Percentiles rank a stretch among this genome's conserved stretches.
Evolutionary conservation across 108 stramenopile genomes (phyloP).

Genomic region (Cyclotella atomus): DNA sequence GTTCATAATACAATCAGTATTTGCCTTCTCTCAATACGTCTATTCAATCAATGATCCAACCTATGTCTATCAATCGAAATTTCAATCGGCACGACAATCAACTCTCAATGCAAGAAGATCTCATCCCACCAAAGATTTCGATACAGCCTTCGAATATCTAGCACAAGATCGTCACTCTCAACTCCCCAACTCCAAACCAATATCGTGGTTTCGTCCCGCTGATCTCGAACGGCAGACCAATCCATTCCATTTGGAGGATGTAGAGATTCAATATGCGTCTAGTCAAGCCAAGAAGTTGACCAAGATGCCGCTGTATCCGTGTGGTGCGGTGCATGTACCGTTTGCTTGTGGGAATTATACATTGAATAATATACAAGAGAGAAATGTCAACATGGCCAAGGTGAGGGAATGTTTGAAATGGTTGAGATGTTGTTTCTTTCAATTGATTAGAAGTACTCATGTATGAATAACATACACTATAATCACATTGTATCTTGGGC

Average conservation of each 20-base stretch:
- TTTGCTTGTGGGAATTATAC: slow-evolving; percentile 50
- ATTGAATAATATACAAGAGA: slow-evolving; percentile 75
- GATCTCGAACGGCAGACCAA: background rate
- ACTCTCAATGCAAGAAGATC: background rate
- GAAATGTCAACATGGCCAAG: slow-evolving; percentile 76
- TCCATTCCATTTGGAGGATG: slow-evolving; percentile 1
- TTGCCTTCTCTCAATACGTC: too few relatives aligned
- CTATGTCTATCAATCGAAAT: too few relatives aligned
- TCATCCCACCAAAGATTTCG: slow-evolving; percentile 38
- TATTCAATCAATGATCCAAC: too few relatives aligned
- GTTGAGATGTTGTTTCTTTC: too few relatives aligned
- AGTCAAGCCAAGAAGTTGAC: too few relatives aligned
- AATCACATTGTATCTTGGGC: too few relatives aligned
- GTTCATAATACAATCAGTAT: too few relatives aligned
- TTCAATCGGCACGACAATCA: too few relatives aligned
- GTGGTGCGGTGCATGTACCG: slow-evolving; percentile 65
- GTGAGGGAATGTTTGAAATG: slow-evolving; percentile 7
- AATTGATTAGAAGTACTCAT: too few relatives aligned
- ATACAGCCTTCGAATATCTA: slow-evolving; percentile 61
- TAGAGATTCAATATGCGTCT: background rate
- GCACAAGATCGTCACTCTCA: slow-evolving; percentile 37
- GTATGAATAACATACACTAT: too few relatives aligned
- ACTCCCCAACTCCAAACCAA: slow-evolving; percentile 13
- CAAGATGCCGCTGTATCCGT: slow-evolving; percentile 73
- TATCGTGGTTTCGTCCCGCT: slow-evolving; percentile 36